These are phyloP conservation scores for Trypanosoma brucei DNA, from an alignment of 208 protist genomes.

Conservation along the genomic window DNA sequence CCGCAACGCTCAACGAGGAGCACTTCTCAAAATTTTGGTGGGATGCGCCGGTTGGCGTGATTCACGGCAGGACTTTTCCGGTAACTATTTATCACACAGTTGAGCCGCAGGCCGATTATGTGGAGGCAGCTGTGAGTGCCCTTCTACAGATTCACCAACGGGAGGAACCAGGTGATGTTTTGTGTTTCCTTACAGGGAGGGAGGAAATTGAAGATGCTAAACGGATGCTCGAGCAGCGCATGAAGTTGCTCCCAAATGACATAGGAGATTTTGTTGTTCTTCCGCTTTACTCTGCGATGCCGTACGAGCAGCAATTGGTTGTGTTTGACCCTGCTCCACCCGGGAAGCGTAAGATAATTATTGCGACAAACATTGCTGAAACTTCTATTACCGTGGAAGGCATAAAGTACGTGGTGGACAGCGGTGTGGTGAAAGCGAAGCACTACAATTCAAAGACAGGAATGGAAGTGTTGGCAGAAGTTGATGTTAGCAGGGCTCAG, in stretches of 20 bases:
- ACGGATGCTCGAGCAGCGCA: slow-evolving; percentile 70
- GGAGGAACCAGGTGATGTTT: slow-evolving; percentile 96
- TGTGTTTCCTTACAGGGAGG: slow-evolving; percentile 99
- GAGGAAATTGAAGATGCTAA: slow-evolving; percentile 89
- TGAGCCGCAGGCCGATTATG: slow-evolving; percentile 95
- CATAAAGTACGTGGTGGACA: slow-evolving; percentile 98
- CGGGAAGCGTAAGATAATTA: slow-evolving; percentile 91
- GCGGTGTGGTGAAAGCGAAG: slow-evolving; percentile 97
- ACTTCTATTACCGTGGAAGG: slow-evolving; percentile 99
- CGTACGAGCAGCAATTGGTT: slow-evolving; percentile 94
- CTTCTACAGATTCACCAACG: slow-evolving; percentile 96
- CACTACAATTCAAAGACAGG: slow-evolving; percentile 96
- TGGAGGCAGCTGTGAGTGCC: slow-evolving; percentile 96
- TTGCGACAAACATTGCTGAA: slow-evolving; percentile 99
- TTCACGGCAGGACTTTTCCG: slow-evolving; percentile 88
- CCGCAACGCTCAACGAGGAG: slow-evolving; percentile 96
- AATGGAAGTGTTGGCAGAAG: slow-evolving; percentile 95
- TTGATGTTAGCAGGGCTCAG: slow-evolving; percentile 91
- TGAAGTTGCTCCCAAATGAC: slow-evolving; percentile 63
- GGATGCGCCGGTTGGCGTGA: slow-evolving; percentile 88
- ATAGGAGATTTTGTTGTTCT: slow-evolving; percentile 69
- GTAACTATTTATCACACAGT: slow-evolving; percentile 93
- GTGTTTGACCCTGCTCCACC: slow-evolving; percentile 94
- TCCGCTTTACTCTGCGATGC: slow-evolving; percentile 94
- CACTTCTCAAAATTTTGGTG: slow-evolving; percentile 94